These are phyloP conservation scores for Calonectria leucothoes DNA, from an alignment of 2,329 filamentous ascomycete genomes.

Conservation along the genomic window DNA sequence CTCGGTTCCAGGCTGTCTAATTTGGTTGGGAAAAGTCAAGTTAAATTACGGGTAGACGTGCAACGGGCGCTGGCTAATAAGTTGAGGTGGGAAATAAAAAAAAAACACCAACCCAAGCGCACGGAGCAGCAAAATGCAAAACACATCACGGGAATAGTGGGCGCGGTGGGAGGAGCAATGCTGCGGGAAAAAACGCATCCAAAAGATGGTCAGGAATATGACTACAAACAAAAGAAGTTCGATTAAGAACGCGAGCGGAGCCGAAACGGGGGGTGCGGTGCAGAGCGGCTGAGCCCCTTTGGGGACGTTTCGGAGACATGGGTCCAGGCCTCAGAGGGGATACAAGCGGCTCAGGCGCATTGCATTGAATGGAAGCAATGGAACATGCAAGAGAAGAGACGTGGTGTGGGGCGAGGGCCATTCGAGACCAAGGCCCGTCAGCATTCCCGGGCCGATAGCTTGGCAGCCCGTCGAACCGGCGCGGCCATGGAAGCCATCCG, in stretches of 20 bases:
- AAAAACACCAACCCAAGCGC: neutral
- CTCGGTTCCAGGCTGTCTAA: neutral
- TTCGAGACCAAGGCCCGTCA: neutral
- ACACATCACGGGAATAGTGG: too few species aligned
- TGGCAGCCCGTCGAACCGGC: neutral
- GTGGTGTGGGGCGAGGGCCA: neutral
- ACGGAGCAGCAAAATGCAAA: neutral
- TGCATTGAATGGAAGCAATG: slow-evolving; percentile 2
- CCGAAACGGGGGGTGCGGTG: neutral
- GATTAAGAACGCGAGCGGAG: neutral
- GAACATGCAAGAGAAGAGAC: neutral
- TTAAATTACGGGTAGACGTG: neutral
- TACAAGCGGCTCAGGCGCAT: neutral
- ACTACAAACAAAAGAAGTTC: neutral
- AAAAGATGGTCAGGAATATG: neutral
- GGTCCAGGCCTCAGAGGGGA: neutral
- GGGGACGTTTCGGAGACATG: neutral
- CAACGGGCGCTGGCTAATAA: neutral
- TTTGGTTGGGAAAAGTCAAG: neutral
- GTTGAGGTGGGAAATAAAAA: neutral
- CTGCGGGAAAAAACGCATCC: neutral
- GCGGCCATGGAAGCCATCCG: neutral
- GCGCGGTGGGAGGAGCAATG: too few species aligned
- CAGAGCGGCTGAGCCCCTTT: neutral
- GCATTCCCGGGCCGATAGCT: slow-evolving; percentile 1